These are phyloP conservation scores for Alternaria hordeiaustralica DNA, from an alignment of 2,329 filamentous ascomycete species.

Conservation along the genomic window DNA sequence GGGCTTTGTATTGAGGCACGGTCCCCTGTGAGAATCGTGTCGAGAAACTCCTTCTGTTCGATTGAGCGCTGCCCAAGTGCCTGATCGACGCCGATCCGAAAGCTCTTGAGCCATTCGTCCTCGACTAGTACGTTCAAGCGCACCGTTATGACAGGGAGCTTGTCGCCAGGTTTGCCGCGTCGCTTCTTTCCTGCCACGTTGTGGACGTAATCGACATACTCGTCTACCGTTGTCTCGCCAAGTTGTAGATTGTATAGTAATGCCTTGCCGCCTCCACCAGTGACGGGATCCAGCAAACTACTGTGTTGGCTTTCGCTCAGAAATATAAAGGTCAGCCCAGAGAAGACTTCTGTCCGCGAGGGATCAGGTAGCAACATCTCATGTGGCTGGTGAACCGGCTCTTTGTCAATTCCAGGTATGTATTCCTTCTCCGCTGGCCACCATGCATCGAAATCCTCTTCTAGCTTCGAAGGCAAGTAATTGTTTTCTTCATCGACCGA, in stretches of 20 bases:
- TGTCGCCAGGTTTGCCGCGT: slow-evolving; percentile 67
- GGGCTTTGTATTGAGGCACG: slow-evolving; percentile 73
- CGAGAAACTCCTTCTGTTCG: slow-evolving; percentile 89
- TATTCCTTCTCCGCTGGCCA: slow-evolving; percentile 80
- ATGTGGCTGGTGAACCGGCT: slow-evolving; percentile 72
- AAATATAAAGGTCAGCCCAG: slow-evolving; percentile 89
- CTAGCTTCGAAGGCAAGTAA: slow-evolving; percentile 66
- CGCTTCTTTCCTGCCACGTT: slow-evolving; percentile 76
- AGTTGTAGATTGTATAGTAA: slow-evolving; percentile 68
- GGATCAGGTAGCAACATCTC: slow-evolving; percentile 75
- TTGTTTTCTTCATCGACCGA: slow-evolving; percentile 48
- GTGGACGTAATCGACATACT: slow-evolving; percentile 80
- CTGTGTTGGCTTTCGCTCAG: slow-evolving; percentile 78
- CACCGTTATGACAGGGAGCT: slow-evolving; percentile 79
- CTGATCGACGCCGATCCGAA: slow-evolving; percentile 73
- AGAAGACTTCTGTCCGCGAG: slow-evolving; percentile 74
- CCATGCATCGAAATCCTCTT: slow-evolving; percentile 76
- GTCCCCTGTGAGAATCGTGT: slow-evolving; percentile 84
- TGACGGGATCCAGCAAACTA: slow-evolving; percentile 75
- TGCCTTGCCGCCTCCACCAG: slow-evolving; percentile 82
- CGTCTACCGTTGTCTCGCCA: slow-evolving; percentile 70
- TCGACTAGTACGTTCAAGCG: slow-evolving; percentile 57
- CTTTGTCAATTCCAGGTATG: slow-evolving; percentile 76
- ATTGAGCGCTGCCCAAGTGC: slow-evolving; percentile 81
- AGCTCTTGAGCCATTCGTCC: slow-evolving; percentile 68